Percentiles rank a stretch among this genome's conserved stretches.
Evolutionary conservation across 148 eudicot species (phyloP).

Genomic region (Simmondsia chinensis): DNA sequence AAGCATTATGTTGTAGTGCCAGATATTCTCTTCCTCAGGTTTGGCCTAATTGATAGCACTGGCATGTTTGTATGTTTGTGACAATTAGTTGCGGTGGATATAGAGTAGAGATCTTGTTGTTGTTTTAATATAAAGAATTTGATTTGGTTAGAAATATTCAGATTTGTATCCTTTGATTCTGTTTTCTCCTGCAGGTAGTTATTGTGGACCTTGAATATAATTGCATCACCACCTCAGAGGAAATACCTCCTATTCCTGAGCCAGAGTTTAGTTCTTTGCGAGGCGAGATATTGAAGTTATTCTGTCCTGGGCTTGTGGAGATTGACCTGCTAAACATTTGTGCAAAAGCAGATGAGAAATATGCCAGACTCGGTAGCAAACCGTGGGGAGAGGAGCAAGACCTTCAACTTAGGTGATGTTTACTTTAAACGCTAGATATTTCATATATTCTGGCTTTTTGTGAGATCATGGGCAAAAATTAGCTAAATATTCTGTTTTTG

Average conservation of each 20-base stretch:
- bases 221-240: constrained; percentile 79
- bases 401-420: constrained; percentile 71
- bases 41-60: too few species aligned
- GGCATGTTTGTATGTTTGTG: too few species aligned
- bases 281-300: constrained; percentile 61
- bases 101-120: too few species aligned
- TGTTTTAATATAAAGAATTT: too few species aligned
- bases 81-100: too few species aligned
- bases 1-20: too few species aligned
- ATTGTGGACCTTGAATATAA: constrained; percentile 92
- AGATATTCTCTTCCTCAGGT: too few species aligned
- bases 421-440: background rate
- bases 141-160: too few species aligned
- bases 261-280: constrained; percentile 77
- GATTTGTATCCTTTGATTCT: constrained; percentile 2
- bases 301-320: constrained; percentile 72
- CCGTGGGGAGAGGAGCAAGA: constrained; percentile 85
- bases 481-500: too few species aligned
- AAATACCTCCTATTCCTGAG: constrained; percentile 94
- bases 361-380: constrained; percentile 36
- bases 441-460: background rate
- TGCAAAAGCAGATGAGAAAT: constrained; percentile 35
- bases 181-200: constrained; percentile 55
- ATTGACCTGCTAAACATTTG: constrained; percentile 63
- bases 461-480: background rate